Base-by-base conservation (phyloP, 106 monocot genomes). In the Xerophyta viscosa region DNA sequence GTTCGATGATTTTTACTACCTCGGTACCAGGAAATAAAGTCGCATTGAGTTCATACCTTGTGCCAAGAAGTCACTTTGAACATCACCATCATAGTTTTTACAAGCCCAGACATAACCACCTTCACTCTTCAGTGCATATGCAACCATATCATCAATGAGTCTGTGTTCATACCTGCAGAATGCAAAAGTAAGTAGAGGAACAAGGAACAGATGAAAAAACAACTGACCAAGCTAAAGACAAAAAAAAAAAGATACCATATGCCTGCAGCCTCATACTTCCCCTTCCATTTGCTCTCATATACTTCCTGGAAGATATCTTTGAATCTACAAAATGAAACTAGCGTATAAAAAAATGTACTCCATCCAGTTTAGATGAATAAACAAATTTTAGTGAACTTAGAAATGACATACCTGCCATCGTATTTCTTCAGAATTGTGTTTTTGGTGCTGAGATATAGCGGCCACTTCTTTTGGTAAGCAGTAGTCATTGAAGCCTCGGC, bases 121-220 rank as follows among this genome's bases (percentile, higher is more conserved):
- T 36, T 88, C 81, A 57, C 88, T 88, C 70, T 86, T 86, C 17
- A 87, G 54, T 13, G 83, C 88, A 84, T 96, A 96, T 8, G 94
- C 94, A 60, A 96, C 94, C 94, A 96, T 96, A 71, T 96, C 94
- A 69, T 96, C 94, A 60, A 96, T 96, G 6, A 96, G 76, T 15
- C 94, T 74, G 54, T 96, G 94, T 42, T 96, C 94, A 74, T 96
- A 96, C 94, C 94, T 96, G 56, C 42, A 17, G 70, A 49, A 44
- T 14, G 57, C 62, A 15, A 71, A 39, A 21, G 31, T 39, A 39
- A 39, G 6, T 3, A 2, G 6, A 14, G 61, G 41, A 31, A n/a
- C n/a, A n/a, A n/a, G n/a, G n/a, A n/a, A n/a, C n/a, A n/a, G n/a
- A n/a, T n/a, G n/a, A n/a, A n/a, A n/a, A n/a, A n/a, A n/a, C n/a